Conservation (phyloP, 2,329 filamentous ascomycete species). For the Venturia nashicola region DNA sequence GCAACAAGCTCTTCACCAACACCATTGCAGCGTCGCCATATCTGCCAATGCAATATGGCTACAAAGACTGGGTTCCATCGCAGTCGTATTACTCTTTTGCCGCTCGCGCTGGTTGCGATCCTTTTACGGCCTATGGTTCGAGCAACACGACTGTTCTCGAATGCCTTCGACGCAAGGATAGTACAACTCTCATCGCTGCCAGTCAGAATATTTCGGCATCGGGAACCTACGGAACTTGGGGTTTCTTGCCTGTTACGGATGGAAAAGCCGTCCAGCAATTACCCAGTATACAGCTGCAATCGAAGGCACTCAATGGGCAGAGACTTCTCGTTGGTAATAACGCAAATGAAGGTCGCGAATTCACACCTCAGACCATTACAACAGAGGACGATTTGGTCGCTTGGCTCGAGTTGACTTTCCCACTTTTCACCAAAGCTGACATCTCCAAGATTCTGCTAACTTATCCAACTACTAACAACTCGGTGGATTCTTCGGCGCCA, state of each 20-base stretch:
- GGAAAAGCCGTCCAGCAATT: background rate
- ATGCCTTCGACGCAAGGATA: background rate
- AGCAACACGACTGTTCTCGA: background rate
- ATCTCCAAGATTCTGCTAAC: background rate
- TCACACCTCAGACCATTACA: background rate
- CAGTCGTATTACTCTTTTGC: conserved; percentile 6
- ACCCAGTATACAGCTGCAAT: background rate
- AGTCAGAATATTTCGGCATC: background rate
- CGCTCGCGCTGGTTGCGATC: background rate
- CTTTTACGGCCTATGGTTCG: background rate
- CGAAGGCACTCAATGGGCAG: background rate
- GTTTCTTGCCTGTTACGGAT: background rate
- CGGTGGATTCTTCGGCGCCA: background rate
- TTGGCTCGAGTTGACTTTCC: background rate
- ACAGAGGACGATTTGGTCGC: background rate
- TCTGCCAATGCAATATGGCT: conserved; percentile 4
- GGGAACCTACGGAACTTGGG: background rate
- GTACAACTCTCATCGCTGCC: background rate
- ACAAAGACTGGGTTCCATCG: background rate
- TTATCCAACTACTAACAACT: background rate
- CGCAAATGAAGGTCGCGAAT: background rate
- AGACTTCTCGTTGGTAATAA: conserved; percentile 7
- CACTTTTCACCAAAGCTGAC: background rate
- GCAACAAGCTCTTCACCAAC: background rate
- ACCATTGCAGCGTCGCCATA: conserved; percentile 3